A percentile compares a stretch with the other conserved stretches of the same genome.
These are phyloP conservation scores for Mucor plumbeus DNA, from an alignment of 371 early-diverging fungal species.

Conservation along the genomic window DNA sequence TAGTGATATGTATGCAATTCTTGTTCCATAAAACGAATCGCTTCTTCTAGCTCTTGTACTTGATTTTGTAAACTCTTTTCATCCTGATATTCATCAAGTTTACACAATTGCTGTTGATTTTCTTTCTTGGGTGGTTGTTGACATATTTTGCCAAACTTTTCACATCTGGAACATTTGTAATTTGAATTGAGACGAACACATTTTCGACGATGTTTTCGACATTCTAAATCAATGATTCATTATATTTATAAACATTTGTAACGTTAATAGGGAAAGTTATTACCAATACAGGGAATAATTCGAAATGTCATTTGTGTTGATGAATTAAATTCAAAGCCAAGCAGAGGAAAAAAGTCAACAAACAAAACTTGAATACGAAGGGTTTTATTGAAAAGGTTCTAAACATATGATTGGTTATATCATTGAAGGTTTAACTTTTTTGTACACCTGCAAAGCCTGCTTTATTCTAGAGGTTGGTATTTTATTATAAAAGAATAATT, in stretches of 20 bases:
- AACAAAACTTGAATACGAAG: too few relatives aligned
- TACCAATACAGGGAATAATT: conserved; percentile 21
- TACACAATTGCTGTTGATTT: background rate
- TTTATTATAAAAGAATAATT: background rate
- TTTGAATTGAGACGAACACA: conserved; percentile 9
- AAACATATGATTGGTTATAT: too few relatives aligned
- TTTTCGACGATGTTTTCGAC: conserved; percentile 25
- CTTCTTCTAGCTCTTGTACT: conserved; percentile 5
- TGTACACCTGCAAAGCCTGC: too few relatives aligned
- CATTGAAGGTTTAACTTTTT: too few relatives aligned
- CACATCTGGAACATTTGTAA: conserved; percentile 13
- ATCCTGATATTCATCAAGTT: background rate
- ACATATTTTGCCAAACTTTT: conserved; percentile 17
- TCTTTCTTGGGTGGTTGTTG: background rate
- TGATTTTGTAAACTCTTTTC: background rate
- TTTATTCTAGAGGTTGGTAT: background rate
- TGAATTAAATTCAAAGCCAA: background rate
- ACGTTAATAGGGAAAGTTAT: too few relatives aligned
- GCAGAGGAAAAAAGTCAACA: background rate
- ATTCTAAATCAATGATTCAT: conserved; percentile 9
- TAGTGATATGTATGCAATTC: conserved; percentile 9
- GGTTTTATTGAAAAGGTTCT: too few relatives aligned
- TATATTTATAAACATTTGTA: too few relatives aligned
- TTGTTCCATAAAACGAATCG: conserved; percentile 5
- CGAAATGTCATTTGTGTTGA: conserved; percentile 8